phyloP scores from a whole-genome alignment of 495 filamentous ascomycete species.

The Penicillium verhagenii region DNA sequence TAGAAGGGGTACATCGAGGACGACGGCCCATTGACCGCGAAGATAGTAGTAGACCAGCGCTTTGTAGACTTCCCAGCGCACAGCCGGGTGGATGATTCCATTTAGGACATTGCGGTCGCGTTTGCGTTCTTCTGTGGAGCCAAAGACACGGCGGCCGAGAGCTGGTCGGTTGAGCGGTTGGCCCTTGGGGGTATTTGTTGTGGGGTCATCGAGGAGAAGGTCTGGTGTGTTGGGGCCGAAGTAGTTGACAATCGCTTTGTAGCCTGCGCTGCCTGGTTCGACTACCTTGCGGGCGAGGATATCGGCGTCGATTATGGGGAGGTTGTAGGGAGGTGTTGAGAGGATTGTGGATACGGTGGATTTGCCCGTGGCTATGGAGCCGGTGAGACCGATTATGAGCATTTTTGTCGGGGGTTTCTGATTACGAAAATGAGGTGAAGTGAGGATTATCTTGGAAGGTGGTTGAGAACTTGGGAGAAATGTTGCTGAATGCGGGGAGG shows the following conservation, averaged over 20 bases:
- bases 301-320: conserved; percentile 96
- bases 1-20: conserved; percentile 89
- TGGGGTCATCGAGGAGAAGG: conserved; percentile 57
- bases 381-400: conserved; percentile 94
- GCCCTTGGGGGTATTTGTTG: conserved; percentile 45
- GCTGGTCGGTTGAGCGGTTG: conserved; percentile 80
- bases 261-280: conserved; percentile 80
- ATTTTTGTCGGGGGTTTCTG: conserved; percentile 50
- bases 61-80: conserved; percentile 73
- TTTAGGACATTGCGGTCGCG: conserved; percentile 74
- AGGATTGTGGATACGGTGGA: conserved; percentile 89
- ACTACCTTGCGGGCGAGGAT: conserved; percentile 86
- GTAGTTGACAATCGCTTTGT: conserved; percentile 73
- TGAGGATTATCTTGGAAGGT: background rate
- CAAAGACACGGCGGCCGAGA: conserved; percentile 83
- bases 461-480: background rate
- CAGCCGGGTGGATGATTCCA: conserved; percentile 87
- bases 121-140: conserved; percentile 59
- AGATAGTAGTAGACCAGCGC: conserved; percentile 64
- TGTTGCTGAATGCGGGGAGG: conserved; percentile 18
- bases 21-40: conserved; percentile 75
- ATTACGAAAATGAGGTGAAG: background rate
- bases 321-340: conserved; percentile 70
- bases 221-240: conserved; percentile 82
- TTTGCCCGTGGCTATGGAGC: conserved; percentile 97